Evolutionary conservation across 208 protist genomes (phyloP).

Genomic region (Acanthamoeba castellanii): DNA sequence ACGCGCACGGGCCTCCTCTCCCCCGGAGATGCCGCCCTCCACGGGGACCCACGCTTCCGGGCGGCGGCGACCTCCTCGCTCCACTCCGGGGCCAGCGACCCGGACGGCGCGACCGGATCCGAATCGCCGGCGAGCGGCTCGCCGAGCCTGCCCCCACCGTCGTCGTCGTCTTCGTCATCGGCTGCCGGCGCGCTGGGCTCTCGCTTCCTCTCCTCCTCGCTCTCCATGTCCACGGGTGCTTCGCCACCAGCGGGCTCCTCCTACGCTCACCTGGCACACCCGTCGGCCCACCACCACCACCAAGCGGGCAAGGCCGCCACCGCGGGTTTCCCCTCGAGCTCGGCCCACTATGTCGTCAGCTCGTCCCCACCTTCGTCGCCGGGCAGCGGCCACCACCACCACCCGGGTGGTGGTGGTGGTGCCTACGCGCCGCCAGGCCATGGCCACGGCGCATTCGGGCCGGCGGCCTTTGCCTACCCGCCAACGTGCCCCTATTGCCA

Average conservation of each 20-base stretch:
- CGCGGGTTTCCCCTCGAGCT: background rate
- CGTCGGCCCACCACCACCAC: background rate
- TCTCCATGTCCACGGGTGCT: background rate
- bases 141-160: background rate
- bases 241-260: background rate
- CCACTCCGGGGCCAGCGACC: background rate
- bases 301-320: background rate
- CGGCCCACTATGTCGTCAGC: no score
- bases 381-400: background rate
- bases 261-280: background rate
- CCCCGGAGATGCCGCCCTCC: background rate
- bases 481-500: slow-evolving; percentile 41
- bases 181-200: background rate
- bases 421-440: background rate
- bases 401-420: no score
- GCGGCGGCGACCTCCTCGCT: background rate
- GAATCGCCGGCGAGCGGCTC: background rate
- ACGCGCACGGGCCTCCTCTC: background rate
- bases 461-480: background rate
- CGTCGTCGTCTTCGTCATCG: background rate
- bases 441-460: background rate
- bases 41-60: background rate
- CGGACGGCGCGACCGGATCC: background rate
- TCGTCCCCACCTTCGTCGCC: background rate
- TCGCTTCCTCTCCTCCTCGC: background rate